Base-by-base conservation (phyloP, 768 basidiomycete species). In the Lactarius hatsudake region DNA sequence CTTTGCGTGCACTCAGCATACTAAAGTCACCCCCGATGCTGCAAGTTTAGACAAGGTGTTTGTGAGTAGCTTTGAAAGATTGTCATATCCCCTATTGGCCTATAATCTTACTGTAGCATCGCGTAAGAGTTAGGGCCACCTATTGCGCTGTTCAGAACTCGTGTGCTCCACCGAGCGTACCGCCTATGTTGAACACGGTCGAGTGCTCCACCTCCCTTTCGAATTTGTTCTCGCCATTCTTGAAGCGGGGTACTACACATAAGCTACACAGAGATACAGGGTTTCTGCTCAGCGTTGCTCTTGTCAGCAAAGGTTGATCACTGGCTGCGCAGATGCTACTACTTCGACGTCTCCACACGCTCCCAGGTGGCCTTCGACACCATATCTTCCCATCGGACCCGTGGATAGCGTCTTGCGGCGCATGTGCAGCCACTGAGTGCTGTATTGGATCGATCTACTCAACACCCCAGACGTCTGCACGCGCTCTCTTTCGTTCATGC, bases 301-400 rank as follows among this genome's bases (percentile, higher is more conserved):
- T 91, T 58, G 87, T 91, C 28, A 90, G 84, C 81, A 81, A 78
- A 74, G 79, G 82, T 30, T 91, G 90, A 89, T 84, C 87, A 1
- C 71, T 76, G n/a, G 78, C 82, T 34, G 82, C 87, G 0, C 90
- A 92, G 75, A 84, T 81, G 64, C 81, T 89, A 20, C 79, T 91
- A 57, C 91, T 90, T 76, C 79, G 80, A 63, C 56, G 83, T 89
- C 63, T 78, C 78, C 36, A 81, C 91, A 55, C 78, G 80, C 59
- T 84, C 83, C 43, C 82, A 84, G 71, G 73, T 77, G 18, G 82
- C 85, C 2, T 87, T 82, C 75, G 77, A 78, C 53, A 78, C 89
- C 7, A 81, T 86, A 62, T 78, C 84, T 62, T 79, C 77, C 48
- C 73, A 79, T 40, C 81, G 82, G 1, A 73, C 74, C 12, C 84